These are phyloP conservation scores for Lactarius quietus DNA, from an alignment of 768 basidiomycete genomes.

Conservation along the genomic window DNA sequence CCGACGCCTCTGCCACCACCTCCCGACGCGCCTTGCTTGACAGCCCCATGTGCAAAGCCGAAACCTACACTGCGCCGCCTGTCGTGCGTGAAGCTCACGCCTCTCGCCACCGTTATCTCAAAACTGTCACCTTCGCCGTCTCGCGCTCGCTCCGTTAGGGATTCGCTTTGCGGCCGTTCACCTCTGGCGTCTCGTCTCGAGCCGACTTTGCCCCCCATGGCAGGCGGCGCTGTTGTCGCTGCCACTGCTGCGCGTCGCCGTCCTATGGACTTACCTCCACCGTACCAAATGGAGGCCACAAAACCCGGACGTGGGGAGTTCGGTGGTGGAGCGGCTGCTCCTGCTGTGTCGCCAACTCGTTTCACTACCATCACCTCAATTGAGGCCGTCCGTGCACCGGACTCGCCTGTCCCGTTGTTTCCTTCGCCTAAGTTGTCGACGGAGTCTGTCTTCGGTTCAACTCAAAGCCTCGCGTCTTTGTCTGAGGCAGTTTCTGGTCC, in stretches of 20 bases:
- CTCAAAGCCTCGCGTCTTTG: slow-evolving; percentile 13
- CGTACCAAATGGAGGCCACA: slow-evolving; percentile 13
- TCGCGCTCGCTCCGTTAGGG: not conserved
- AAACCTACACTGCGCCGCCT: slow-evolving; percentile 8
- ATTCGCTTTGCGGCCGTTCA: not conserved
- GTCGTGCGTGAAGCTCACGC: slow-evolving; percentile 12
- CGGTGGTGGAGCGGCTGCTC: not conserved
- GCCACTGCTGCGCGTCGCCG: not conserved
- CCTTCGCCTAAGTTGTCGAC: slow-evolving; percentile 19
- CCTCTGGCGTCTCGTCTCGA: not conserved
- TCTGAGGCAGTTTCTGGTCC: not conserved
- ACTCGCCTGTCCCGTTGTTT: slow-evolving; percentile 22
- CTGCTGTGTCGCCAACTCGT: slow-evolving; percentile 2
- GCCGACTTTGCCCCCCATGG: not conserved
- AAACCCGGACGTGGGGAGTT: slow-evolving; percentile 9
- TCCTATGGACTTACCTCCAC: slow-evolving; percentile 16
- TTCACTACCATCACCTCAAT: slow-evolving; percentile 10
- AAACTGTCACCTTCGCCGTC: slow-evolving; percentile 8
- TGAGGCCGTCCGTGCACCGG: slow-evolving; percentile 25
- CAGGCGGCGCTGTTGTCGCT: not conserved
- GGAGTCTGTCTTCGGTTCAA: slow-evolving; percentile 19
- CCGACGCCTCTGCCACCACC: not conserved
- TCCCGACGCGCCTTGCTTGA: not conserved
- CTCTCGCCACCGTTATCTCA: slow-evolving; percentile 10
- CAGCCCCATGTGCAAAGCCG: not conserved